These are phyloP conservation scores for Knoxdaviesia capensis DNA, from an alignment of 2,329 filamentous ascomycete genomes.

Conservation along the genomic window DNA sequence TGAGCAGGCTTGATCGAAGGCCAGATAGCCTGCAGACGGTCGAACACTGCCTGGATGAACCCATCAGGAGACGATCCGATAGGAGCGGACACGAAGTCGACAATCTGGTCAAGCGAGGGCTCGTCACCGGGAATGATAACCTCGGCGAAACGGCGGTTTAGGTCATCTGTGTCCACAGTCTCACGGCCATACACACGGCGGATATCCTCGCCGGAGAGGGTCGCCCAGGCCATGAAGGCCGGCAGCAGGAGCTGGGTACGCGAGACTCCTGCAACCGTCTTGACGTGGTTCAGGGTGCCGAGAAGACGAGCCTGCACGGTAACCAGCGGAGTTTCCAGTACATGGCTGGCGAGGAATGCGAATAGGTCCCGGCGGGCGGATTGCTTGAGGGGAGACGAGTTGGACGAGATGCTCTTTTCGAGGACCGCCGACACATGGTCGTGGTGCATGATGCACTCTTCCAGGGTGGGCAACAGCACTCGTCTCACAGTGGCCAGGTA, in stretches of 20 bases:
- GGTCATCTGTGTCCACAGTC: slow-evolving; percentile 18
- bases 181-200: slow-evolving; percentile 18
- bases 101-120: slow-evolving; percentile 15
- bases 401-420: slow-evolving; percentile 17
- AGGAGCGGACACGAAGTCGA: slow-evolving; percentile 12
- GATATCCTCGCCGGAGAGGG: slow-evolving; percentile 29
- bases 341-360: slow-evolving; percentile 54
- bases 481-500: slow-evolving; percentile 40
- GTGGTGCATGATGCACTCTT: slow-evolving; percentile 71
- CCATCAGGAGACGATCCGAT: slow-evolving; percentile 7
- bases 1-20: slow-evolving; percentile 43
- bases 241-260: slow-evolving; percentile 64
- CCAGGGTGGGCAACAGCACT: slow-evolving; percentile 53
- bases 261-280: slow-evolving; percentile 46
- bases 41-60: slow-evolving; percentile 46
- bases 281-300: slow-evolving; percentile 50
- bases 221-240: slow-evolving; percentile 47
- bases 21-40: slow-evolving; percentile 55
- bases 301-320: slow-evolving; percentile 52
- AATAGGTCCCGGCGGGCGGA: slow-evolving; percentile 44
- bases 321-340: slow-evolving; percentile 45
- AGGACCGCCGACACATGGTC: slow-evolving; percentile 48
- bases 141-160: slow-evolving; percentile 26
- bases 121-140: slow-evolving; percentile 33
- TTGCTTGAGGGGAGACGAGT: slow-evolving; percentile 33